Conservation (phyloP, 345 rosid species). For the Nasturtium officinale region DNA sequence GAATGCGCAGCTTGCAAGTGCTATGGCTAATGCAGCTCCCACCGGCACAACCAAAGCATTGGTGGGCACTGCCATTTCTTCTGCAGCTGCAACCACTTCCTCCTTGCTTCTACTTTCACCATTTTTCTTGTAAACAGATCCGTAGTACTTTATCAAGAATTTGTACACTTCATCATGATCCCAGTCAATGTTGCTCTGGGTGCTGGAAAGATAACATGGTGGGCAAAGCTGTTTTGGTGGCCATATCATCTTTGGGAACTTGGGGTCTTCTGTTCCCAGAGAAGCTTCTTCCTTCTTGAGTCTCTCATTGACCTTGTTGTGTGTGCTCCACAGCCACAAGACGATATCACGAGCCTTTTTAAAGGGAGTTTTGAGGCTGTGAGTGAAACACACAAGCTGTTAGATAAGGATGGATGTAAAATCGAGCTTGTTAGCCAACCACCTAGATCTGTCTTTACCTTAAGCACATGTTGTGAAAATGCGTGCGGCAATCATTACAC, state of each 20-base stretch:
- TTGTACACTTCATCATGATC: slow-evolving; percentile 73
- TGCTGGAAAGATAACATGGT: slow-evolving; percentile 59
- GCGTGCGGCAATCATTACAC: slow-evolving; percentile 95
- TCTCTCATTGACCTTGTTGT: slow-evolving; percentile 85
- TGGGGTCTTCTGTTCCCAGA: slow-evolving; percentile 78
- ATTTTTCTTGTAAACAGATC: slow-evolving; percentile 71
- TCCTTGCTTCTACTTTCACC: slow-evolving; percentile 46
- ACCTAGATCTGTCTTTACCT: slow-evolving; percentile 52
- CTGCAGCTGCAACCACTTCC: slow-evolving; percentile 47
- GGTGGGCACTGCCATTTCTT: slow-evolving; percentile 62
- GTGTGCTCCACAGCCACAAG: slow-evolving; percentile 94
- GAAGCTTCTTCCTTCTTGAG: slow-evolving; percentile 78
- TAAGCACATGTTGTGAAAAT: slow-evolving; percentile 85
- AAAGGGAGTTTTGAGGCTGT: slow-evolving; percentile 73
- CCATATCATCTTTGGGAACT: slow-evolving; percentile 90
- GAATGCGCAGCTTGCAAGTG: slow-evolving; percentile 93
- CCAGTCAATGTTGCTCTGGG: slow-evolving; percentile 55
- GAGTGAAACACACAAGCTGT: slow-evolving; percentile 30
- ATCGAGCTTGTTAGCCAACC: neutral
- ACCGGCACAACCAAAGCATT: slow-evolving; percentile 85
- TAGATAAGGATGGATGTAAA: slow-evolving; percentile 11
- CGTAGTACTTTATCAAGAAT: slow-evolving; percentile 70
- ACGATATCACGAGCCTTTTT: slow-evolving; percentile 69
- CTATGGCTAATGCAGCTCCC: slow-evolving; percentile 97
- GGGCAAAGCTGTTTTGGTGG: slow-evolving; percentile 91